Evolutionary conservation across 176 grass and related monocot genomes (phyloP).

Genomic region (Triticum monococcum): DNA sequence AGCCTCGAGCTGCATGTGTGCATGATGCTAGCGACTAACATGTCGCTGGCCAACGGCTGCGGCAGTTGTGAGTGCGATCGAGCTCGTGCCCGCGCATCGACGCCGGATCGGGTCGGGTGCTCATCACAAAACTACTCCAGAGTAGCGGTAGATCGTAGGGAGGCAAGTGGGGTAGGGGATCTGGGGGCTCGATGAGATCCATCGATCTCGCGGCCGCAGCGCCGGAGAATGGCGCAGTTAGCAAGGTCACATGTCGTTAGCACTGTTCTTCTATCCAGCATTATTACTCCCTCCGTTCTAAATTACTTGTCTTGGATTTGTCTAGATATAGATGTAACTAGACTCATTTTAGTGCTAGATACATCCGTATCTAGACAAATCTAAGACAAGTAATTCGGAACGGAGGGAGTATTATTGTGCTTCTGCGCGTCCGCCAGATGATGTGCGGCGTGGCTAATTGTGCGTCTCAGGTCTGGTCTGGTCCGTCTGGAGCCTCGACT

Average conservation of each 20-base stretch:
- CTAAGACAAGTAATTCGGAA: too few species aligned
- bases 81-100: background rate
- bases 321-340: too few species aligned
- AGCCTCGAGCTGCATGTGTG: background rate
- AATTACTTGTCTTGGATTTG: too few species aligned
- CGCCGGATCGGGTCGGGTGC: background rate
- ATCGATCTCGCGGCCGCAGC: too few species aligned
- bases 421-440: background rate
- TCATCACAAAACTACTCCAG: too few species aligned
- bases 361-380: too few species aligned
- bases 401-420: too few species aligned
- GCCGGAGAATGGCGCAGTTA: conserved; percentile 1
- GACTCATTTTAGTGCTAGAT: too few species aligned
- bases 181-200: background rate
- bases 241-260: conserved; percentile 3
- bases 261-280: background rate
- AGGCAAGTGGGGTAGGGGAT: background rate
- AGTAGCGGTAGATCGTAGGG: background rate
- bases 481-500: background rate
- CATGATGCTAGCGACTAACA: background rate
- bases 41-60: background rate
- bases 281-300: too few species aligned
- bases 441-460: background rate
- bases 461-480: background rate
- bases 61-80: background rate